phyloP scores from a whole-genome alignment of 208 protist genomes.

The Acanthamoeba lenticulata region DNA sequence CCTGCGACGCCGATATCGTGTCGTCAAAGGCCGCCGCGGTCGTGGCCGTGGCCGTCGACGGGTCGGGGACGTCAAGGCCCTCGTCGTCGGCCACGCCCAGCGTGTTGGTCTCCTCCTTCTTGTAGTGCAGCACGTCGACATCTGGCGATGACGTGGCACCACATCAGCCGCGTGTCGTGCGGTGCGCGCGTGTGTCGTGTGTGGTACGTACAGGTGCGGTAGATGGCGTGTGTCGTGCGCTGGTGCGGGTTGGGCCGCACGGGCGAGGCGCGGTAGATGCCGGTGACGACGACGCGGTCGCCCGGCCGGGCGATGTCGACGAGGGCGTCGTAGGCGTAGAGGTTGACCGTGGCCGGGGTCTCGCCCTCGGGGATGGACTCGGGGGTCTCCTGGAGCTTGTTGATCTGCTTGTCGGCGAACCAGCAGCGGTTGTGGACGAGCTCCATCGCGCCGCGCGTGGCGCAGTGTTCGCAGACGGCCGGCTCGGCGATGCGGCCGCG shows the following conservation, averaged over 20 bases:
- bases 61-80: not conserved
- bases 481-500: conserved; percentile 96
- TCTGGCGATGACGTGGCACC: conserved; percentile 74
- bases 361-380: conserved; percentile 97
- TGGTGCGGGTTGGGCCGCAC: conserved; percentile 94
- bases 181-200: not conserved
- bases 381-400: conserved; percentile 98
- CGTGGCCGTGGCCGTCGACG: not conserved
- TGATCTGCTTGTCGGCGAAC: conserved; percentile 96
- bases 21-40: not conserved
- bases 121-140: conserved; percentile 97
- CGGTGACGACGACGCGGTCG: conserved; percentile 95
- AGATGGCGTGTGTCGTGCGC: conserved; percentile 94
- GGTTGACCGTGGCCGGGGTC: conserved; percentile 97
- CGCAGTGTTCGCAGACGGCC: conserved; percentile 91
- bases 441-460: conserved; percentile 82
- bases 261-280: conserved; percentile 96
- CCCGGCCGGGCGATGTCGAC: conserved; percentile 92
- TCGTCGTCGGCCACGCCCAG: conserved; percentile 64
- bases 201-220: conserved; percentile 91
- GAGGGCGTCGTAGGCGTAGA: conserved; percentile 95
- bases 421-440: conserved; percentile 96
- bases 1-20: not conserved
- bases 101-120: conserved; percentile 85
- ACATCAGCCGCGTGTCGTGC: not conserved